phyloP scores from a whole-genome alignment of 2,329 filamentous ascomycete species.

The Colletotrichum lupini region DNA sequence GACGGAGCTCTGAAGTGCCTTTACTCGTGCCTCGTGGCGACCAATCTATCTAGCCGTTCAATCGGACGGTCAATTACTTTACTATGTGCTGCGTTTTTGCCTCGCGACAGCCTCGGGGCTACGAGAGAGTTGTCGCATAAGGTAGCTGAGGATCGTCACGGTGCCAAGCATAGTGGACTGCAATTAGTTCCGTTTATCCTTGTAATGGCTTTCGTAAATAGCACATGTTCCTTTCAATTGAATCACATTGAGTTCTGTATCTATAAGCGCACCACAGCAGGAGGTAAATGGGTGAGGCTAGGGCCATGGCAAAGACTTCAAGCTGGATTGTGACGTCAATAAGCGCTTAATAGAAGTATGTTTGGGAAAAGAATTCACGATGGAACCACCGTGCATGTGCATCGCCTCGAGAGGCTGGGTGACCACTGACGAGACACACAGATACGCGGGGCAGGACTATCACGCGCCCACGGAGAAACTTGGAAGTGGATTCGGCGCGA shows the following conservation, averaged over 20 bases:
- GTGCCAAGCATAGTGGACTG: background rate
- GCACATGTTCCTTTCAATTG: background rate
- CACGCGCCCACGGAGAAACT: conserved; percentile 21
- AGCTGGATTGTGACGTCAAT: background rate
- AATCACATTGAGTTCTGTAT: background rate
- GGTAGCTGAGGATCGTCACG: background rate
- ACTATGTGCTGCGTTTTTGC: background rate
- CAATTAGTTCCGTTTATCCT: background rate
- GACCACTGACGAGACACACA: background rate
- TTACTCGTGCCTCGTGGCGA: background rate
- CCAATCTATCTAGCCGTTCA: background rate
- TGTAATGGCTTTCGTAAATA: background rate
- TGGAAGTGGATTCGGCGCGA: background rate
- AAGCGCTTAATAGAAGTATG: background rate
- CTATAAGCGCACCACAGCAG: background rate
- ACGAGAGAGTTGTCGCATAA: background rate
- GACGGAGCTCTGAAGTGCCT: no score
- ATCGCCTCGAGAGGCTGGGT: background rate
- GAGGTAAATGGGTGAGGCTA: background rate
- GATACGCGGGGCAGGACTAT: background rate
- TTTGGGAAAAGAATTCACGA: background rate
- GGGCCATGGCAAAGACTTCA: background rate
- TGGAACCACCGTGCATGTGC: background rate
- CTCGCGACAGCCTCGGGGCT: background rate
- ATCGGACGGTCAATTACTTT: background rate